These are phyloP conservation scores for Tephrocybe sp. DNA, from an alignment of 768 basidiomycete species.

Conservation along the genomic window DNA sequence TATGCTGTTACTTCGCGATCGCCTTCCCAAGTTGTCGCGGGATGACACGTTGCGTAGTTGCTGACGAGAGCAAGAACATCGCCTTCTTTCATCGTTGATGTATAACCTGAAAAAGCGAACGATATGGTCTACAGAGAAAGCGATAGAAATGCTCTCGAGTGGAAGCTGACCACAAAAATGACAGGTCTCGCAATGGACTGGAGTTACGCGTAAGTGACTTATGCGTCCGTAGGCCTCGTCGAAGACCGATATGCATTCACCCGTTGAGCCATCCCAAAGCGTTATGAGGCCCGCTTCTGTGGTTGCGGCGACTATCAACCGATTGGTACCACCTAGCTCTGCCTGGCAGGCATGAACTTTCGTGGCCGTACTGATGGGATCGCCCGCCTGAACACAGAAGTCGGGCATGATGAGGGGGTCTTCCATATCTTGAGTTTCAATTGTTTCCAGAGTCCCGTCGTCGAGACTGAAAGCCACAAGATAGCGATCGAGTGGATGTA, in stretches of 20 bases:
- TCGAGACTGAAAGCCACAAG: constrained; percentile 61
- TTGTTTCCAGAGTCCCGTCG: constrained; percentile 67
- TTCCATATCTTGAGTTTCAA: constrained; percentile 49
- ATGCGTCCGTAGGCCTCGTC: constrained; percentile 61
- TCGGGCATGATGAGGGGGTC: constrained; percentile 41
- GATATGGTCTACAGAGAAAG: constrained; percentile 63
- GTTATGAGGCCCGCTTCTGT: constrained; percentile 71
- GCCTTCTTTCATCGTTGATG: constrained; percentile 53
- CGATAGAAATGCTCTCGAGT: constrained; percentile 62
- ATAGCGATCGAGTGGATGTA: constrained; percentile 44
- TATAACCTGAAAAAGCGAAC: constrained; percentile 68
- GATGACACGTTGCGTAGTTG: constrained; percentile 44
- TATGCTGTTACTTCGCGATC: constrained; percentile 66
- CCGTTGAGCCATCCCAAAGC: constrained; percentile 71
- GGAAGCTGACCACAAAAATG: constrained; percentile 69
- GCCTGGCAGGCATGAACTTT: constrained; percentile 53
- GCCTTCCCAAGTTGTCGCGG: constrained; percentile 47
- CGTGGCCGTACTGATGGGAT: constrained; percentile 51
- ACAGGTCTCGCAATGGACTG: constrained; percentile 58
- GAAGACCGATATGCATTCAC: constrained; percentile 61
- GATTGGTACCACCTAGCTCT: constrained; percentile 49
- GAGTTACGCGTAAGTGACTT: constrained; percentile 59
- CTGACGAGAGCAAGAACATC: constrained; percentile 65
- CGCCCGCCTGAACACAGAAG: constrained; percentile 59
- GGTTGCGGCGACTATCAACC: constrained; percentile 58